Base-by-base conservation (phyloP, 805 yeast genomes). In the Myxozyma geophila region DNA sequence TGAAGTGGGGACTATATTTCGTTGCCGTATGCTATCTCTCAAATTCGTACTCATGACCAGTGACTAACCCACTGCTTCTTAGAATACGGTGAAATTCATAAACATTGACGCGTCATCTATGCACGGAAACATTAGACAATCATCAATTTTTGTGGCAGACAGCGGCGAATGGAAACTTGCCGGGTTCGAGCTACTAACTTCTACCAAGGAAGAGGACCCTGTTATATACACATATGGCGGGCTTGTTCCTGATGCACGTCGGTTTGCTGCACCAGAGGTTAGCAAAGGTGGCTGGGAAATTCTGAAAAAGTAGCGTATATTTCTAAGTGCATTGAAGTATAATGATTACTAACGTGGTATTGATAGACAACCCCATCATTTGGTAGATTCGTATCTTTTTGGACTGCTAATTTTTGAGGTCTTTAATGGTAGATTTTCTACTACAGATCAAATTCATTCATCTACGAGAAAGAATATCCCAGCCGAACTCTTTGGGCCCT, bases 131-230 rank as follows among this genome's bases (percentile, higher is more conserved):
- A 67, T 90, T 12, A 80, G 83, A 62, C 68, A 77, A 19, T 79
- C 82, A 47, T 83, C 89, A 0, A 81, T 92, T 0, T 92, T 78
- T 73, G 85, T 90, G 15, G 87, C 83, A 59, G 82, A 80, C 37
- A 72, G 79, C 15, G 96, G 97, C 13, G 96, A 89, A 71, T 90
- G 96, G 93, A 87, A 85, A 63, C 73, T 92, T 35, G 88, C 89
- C 63, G 96, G 97, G 0, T 85, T 92, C 70, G 98, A 92, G 74
- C 74, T 87, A 0, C 75, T 85, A 41, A 81, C 87, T 1, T 82
- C 79, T 59, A 73, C 82, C 49, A 77, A 82, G 4, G 86, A 80
- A 66, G 81, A 81, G 19, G 81, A 81, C 19, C 70, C 74, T 5
- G 75, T 67, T 6, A 61, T 65, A 7, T 66, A 67, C 37, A 73